Conservation (phyloP, 176 grass and related monocot genomes). For the Hordeum marinum region DNA sequence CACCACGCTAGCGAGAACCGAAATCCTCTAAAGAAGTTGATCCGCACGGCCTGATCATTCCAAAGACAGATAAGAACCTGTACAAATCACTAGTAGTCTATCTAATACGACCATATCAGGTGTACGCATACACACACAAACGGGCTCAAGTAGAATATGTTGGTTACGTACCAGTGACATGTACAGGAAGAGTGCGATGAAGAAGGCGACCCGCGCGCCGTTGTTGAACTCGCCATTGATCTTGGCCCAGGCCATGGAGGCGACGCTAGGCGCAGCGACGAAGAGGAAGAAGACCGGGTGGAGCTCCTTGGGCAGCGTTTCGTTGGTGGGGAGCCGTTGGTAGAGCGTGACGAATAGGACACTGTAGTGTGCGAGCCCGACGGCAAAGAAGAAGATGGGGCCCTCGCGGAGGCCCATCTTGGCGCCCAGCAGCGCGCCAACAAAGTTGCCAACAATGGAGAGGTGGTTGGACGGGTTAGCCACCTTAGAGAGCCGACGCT, state of each 20-base stretch:
- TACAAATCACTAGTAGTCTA: background rate
- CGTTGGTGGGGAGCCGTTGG: constrained; percentile 89
- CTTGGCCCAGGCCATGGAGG: constrained; percentile 85
- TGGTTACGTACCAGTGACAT: constrained; percentile 65
- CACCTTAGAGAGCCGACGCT: constrained; percentile 73
- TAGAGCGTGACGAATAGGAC: constrained; percentile 97
- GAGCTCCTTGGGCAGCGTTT: constrained; percentile 84
- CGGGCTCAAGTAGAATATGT: background rate
- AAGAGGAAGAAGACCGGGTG: constrained; percentile 98
- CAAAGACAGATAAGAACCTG: background rate
- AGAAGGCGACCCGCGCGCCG: constrained; percentile 64
- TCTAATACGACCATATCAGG: too few species aligned
- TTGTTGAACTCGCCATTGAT: constrained; percentile 65
- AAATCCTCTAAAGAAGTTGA: constrained; percentile 91
- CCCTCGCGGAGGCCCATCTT: constrained; percentile 74
- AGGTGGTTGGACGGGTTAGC: constrained; percentile 89
- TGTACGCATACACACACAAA: too few species aligned
- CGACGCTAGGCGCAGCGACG: constrained; percentile 35
- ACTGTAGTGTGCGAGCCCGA: constrained; percentile 82
- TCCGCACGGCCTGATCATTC: constrained; percentile 59
- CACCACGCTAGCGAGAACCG: constrained; percentile 96
- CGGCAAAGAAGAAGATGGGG: constrained; percentile 81
- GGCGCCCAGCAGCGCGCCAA: constrained; percentile 74
- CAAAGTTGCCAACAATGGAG: constrained; percentile 90
- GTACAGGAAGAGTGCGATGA: constrained; percentile 88